These are phyloP conservation scores for Punica granatum DNA, from an alignment of 345 rosid genomes.

Conservation along the genomic window DNA sequence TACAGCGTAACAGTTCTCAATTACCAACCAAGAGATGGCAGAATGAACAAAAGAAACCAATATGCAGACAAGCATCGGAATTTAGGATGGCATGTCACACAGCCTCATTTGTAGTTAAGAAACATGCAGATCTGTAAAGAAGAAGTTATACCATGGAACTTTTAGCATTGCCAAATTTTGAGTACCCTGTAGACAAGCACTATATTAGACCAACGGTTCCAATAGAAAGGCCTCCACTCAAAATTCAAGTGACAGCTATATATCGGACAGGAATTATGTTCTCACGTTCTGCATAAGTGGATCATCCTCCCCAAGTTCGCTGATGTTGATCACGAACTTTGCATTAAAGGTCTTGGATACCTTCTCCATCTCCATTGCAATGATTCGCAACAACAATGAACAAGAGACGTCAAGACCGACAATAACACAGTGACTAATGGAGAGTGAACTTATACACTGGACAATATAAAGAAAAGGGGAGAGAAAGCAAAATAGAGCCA, in stretches of 20 bases:
- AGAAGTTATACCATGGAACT: slow-evolving; percentile 54
- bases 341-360: slow-evolving; percentile 42
- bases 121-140: neutral
- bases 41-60: slow-evolving; percentile 7
- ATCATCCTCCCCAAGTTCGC: slow-evolving; percentile 57
- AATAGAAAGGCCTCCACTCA: neutral
- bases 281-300: slow-evolving; percentile 58
- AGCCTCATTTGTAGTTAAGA: neutral
- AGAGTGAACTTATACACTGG: neutral
- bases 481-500: neutral
- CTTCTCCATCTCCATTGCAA: slow-evolving; percentile 44
- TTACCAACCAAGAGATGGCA: slow-evolving; percentile 12
- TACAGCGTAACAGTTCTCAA: slow-evolving; percentile 22
- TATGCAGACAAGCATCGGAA: slow-evolving; percentile 4
- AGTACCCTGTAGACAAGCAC: slow-evolving; percentile 49
- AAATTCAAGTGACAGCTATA: neutral
- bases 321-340: slow-evolving; percentile 52
- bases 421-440: neutral
- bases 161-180: slow-evolving; percentile 26
- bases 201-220: slow-evolving; percentile 13
- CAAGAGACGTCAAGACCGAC: neutral
- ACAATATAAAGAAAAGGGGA: neutral
- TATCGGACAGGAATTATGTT: neutral
- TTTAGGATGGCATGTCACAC: neutral
- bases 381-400: slow-evolving; percentile 4